phyloP scores from a whole-genome alignment of 2,329 filamentous ascomycete genomes.

The Zelopaecilomyces penicillatus region DNA sequence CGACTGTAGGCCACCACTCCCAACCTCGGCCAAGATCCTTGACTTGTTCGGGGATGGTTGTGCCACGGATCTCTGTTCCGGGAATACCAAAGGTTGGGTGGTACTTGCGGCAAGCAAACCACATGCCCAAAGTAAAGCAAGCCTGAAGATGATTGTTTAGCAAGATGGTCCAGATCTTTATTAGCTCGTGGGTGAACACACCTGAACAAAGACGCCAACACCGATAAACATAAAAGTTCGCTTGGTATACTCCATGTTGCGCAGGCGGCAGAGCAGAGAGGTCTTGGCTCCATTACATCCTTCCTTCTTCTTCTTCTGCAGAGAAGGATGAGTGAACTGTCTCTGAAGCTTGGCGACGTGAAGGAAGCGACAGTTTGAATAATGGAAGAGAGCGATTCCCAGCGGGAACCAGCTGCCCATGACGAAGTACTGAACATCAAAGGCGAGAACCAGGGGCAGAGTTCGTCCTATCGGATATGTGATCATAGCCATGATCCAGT shows the following conservation, averaged over 20 bases:
- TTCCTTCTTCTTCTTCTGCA: conserved; percentile 7
- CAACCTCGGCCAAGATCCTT: conserved; percentile 38
- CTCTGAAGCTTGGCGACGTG: conserved; percentile 41
- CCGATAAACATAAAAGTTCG: conserved; percentile 37
- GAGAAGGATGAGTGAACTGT: conserved; percentile 22
- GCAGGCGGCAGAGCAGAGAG: conserved; percentile 26
- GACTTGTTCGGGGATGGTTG: conserved; percentile 30
- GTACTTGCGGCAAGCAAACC: conserved; percentile 48
- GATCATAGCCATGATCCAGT: conserved; percentile 33
- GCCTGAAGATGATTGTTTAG: conserved; percentile 28
- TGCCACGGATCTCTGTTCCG: conserved; percentile 24
- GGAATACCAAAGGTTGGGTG: conserved; percentile 42
- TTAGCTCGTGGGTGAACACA: conserved; percentile 16
- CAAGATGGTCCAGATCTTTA: neutral
- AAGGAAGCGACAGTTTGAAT: conserved; percentile 44
- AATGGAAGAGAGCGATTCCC: conserved; percentile 51
- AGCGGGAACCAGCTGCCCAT: conserved; percentile 52
- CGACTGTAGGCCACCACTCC: conserved; percentile 52
- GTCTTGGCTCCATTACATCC: conserved; percentile 20
- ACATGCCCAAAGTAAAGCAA: conserved; percentile 44
- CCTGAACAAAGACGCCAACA: conserved; percentile 40
- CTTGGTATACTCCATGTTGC: conserved; percentile 27
- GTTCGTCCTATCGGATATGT: conserved; percentile 33
- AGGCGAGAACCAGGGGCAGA: conserved; percentile 32
- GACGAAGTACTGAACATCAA: conserved; percentile 47